These are phyloP conservation scores for Lactifluus rugatus DNA, from an alignment of 768 basidiomycete species.

Conservation along the genomic window DNA sequence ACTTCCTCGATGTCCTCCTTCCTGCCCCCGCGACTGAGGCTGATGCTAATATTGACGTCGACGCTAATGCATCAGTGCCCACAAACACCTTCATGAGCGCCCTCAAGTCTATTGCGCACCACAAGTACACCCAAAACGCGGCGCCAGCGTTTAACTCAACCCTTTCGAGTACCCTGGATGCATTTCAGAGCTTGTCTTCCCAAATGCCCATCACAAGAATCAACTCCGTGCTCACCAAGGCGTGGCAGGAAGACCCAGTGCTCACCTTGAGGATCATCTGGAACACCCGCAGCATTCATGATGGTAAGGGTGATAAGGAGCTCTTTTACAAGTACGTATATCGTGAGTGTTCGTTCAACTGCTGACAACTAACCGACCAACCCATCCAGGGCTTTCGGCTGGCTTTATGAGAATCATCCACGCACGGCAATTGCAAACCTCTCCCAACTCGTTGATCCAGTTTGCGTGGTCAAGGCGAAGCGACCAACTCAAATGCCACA, in stretches of 20 bases:
- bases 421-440: constrained; percentile 54
- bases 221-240: constrained; percentile 31
- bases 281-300: constrained; percentile 59
- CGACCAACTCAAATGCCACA: constrained; percentile 30
- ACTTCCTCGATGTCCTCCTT: constrained; percentile 51
- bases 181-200: constrained; percentile 38
- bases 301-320: constrained; percentile 54
- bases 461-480: constrained; percentile 26
- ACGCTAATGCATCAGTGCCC: constrained; percentile 9
- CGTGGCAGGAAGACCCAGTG: constrained; percentile 50
- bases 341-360: not conserved
- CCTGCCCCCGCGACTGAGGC: not conserved
- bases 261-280: constrained; percentile 60
- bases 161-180: constrained; percentile 42
- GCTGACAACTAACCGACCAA: not conserved
- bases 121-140: constrained; percentile 39
- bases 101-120: constrained; percentile 34
- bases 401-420: constrained; percentile 61
- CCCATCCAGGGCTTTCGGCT: constrained; percentile 42
- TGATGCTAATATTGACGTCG: not conserved
- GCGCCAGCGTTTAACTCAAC: constrained; percentile 47
- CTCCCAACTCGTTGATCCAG: constrained; percentile 11
- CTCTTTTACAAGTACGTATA: constrained; percentile 44
- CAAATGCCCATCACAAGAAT: constrained; percentile 22
- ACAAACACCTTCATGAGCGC: constrained; percentile 49